phyloP scores from a whole-genome alignment of 805 yeast genomes.

The Trichomonascus vanleenenianus region DNA sequence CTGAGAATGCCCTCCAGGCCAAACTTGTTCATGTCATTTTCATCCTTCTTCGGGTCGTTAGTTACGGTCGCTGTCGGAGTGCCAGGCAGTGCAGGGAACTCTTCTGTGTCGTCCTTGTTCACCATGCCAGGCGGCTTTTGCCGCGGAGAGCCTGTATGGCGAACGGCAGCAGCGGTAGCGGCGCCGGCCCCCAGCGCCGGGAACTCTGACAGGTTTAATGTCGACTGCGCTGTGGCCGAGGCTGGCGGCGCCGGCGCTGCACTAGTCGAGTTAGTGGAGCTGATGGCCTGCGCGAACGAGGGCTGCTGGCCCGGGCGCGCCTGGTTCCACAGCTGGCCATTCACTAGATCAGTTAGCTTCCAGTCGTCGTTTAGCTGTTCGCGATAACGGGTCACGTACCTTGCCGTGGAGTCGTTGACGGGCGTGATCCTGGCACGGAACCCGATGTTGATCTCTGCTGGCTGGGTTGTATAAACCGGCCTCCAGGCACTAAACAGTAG shows the following conservation, averaged over 20 bases:
- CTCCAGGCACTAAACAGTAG: conserved; percentile 3
- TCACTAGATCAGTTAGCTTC: not conserved
- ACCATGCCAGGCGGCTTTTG: too few relatives aligned
- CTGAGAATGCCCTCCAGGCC: conserved; percentile 61
- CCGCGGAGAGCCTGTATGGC: not conserved
- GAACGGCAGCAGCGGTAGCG: conserved; percentile 4
- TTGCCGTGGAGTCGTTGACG: not conserved
- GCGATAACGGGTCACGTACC: not conserved
- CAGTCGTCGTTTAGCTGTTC: not conserved
- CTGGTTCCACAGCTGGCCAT: conserved; percentile 5
- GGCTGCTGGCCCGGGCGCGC: not conserved
- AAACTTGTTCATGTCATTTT: conserved; percentile 47
- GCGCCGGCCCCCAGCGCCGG: conserved; percentile 20
- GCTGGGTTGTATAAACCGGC: not conserved
- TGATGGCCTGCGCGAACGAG: conserved; percentile 10
- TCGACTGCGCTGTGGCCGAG: not conserved
- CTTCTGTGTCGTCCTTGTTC: conserved; percentile 7
- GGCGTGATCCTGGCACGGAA: conserved; percentile 1
- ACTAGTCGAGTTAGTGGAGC: conserved; percentile 1
- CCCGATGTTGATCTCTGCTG: conserved; percentile 1
- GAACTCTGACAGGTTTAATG: conserved; percentile 20
- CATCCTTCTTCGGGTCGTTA: conserved; percentile 1
- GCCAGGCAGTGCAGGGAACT: conserved; percentile 19
- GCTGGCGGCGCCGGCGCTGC: not conserved
- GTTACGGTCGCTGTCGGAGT: conserved; percentile 2